Conservation (phyloP, 345 rosid genomes). For the Citropsis articulata region DNA sequence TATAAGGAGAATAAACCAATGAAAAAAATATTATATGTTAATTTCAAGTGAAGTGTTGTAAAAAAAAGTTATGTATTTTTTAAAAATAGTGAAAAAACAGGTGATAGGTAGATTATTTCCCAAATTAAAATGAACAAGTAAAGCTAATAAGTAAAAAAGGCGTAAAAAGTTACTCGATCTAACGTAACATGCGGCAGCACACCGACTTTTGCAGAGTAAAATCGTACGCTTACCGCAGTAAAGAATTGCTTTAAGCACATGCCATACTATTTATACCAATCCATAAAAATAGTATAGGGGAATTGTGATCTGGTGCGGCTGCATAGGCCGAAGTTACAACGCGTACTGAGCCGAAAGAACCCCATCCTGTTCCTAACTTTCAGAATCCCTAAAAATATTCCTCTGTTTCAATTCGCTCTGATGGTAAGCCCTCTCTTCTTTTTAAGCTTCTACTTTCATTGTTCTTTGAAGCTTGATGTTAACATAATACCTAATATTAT, state of each 20-base stretch:
- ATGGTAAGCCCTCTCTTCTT: neutral
- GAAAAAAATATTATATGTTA: no score
- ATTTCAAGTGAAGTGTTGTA: no score
- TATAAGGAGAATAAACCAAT: no score
- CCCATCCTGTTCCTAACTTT: neutral
- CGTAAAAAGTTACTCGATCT: neutral
- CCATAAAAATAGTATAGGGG: no score
- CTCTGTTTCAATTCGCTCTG: neutral
- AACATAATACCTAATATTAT: neutral
- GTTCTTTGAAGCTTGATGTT: neutral
- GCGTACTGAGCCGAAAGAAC: neutral
- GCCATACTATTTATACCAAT: no score
- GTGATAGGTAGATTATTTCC: no score
- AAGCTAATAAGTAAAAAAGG: neutral
- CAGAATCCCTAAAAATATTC: constrained; percentile 8
- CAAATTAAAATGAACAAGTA: neutral
- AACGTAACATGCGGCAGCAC: neutral
- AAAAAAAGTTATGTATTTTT: no score
- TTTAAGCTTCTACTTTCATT: neutral
- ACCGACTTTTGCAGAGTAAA: neutral
- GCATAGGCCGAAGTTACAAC: neutral
- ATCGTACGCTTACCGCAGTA: neutral
- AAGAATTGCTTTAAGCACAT: neutral
- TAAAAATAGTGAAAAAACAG: no score
- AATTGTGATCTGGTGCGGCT: no score